phyloP scores from a whole-genome alignment of 1,139 yeast species.

The Lodderomyces margitis region DNA sequence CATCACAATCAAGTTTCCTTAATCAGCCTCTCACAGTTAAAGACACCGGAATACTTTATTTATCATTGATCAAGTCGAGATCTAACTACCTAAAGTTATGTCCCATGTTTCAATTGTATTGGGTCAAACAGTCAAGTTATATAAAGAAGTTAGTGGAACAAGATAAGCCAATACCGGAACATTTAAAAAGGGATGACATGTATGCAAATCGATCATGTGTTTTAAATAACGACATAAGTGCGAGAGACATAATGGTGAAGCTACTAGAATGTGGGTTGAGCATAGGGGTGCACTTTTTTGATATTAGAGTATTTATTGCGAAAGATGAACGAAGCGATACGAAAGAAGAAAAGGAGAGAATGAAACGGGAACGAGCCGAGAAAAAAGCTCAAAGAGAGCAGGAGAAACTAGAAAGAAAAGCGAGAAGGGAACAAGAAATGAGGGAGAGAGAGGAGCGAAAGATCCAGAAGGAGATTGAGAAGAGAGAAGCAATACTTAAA shows the following conservation, averaged over 20 bases:
- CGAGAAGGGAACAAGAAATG: constrained; percentile 5
- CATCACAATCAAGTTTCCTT: constrained; percentile 58
- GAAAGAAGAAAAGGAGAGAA: constrained; percentile 33
- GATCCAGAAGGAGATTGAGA: constrained; percentile 7
- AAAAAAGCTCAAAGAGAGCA: constrained; percentile 14
- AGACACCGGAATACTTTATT: constrained; percentile 70
- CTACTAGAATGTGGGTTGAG: constrained; percentile 71
- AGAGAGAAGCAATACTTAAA: constrained; percentile 2
- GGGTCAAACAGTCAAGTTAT: constrained; percentile 64
- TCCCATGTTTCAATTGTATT: constrained; percentile 74
- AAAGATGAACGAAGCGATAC: constrained; percentile 60
- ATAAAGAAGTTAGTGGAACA: constrained; percentile 40
- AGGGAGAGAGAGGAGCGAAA: constrained; percentile 13
- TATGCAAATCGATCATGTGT: constrained; percentile 37
- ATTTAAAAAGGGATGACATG: constrained; percentile 24
- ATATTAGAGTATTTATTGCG: constrained; percentile 72
- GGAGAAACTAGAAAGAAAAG: constrained; percentile 9
- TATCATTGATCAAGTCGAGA: constrained; percentile 74
- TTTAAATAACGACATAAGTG: constrained; percentile 48
- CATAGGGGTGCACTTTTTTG: constrained; percentile 83
- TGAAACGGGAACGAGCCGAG: constrained; percentile 29
- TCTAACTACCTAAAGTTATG: constrained; percentile 65
- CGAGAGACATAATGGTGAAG: constrained; percentile 86
- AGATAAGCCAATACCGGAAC: constrained; percentile 29
- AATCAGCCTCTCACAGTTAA: constrained; percentile 66